Evolutionary conservation across 768 basidiomycete species (phyloP).

Genomic region (Auricularia cornea): DNA sequence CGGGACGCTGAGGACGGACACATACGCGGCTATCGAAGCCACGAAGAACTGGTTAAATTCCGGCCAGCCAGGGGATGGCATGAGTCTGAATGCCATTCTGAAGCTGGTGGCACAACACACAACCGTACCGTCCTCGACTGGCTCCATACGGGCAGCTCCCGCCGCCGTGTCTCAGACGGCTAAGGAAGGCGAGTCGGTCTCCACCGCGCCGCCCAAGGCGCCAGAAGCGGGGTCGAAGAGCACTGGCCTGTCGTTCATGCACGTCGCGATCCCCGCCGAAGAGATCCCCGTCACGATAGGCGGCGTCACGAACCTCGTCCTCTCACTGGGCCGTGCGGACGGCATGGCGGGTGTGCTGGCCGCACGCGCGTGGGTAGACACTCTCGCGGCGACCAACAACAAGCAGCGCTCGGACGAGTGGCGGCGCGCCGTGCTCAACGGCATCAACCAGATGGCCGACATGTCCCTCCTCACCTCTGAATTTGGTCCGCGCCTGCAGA

Average conservation of each 20-base stretch:
- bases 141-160: not conserved
- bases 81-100: constrained; percentile 40
- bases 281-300: constrained; percentile 43
- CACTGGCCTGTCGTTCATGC: constrained; percentile 17
- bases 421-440: constrained; percentile 12
- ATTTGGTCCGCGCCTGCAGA: constrained; percentile 46
- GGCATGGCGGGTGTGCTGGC: constrained; percentile 49
- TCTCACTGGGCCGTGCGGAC: constrained; percentile 50
- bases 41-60: constrained; percentile 36
- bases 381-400: constrained; percentile 31
- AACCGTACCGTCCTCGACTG: not conserved
- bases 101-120: constrained; percentile 38
- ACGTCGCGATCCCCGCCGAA: constrained; percentile 38
- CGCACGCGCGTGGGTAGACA: constrained; percentile 47
- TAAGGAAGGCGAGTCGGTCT: not conserved
- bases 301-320: constrained; percentile 45
- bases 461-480: constrained; percentile 44
- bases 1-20: constrained; percentile 42
- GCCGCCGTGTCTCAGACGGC: not conserved
- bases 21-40: constrained; percentile 41
- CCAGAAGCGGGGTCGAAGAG: not conserved
- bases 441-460: constrained; percentile 43
- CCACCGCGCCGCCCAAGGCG: not conserved
- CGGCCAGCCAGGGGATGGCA: constrained; percentile 42
- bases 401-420: constrained; percentile 25